Conservation (phyloP, 768 basidiomycete species). For the Termitomyces eurrhizus region DNA sequence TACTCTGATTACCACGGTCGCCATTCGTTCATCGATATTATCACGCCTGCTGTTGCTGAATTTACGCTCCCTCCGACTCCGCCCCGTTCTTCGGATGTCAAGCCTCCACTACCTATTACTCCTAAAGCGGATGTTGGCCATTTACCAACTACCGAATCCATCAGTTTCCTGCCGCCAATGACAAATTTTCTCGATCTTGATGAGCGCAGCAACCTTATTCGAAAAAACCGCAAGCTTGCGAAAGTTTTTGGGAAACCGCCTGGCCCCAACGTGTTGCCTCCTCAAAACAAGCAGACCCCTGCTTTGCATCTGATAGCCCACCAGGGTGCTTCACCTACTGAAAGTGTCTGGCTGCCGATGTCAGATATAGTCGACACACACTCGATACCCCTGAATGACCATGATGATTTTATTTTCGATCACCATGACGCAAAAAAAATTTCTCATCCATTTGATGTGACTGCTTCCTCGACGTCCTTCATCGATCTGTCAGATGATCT, state of each 20-base stretch:
- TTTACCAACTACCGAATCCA: constrained; percentile 18
- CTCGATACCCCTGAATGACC: constrained; percentile 51
- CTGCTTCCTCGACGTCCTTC: constrained; percentile 44
- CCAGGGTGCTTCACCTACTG: constrained; percentile 18
- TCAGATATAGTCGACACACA: constrained; percentile 24
- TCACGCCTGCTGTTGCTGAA: constrained; percentile 22
- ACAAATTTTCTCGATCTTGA: constrained; percentile 61
- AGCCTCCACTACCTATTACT: not conserved
- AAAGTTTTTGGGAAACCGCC: constrained; percentile 75
- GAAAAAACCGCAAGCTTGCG: constrained; percentile 74
- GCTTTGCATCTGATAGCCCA: constrained; percentile 19
- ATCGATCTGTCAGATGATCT: constrained; percentile 69
- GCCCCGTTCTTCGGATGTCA: constrained; percentile 8
- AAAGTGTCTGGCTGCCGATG: constrained; percentile 31
- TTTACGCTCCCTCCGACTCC: constrained; percentile 19
- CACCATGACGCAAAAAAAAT: constrained; percentile 10
- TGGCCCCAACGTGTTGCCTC: constrained; percentile 35
- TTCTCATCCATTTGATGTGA: constrained; percentile 16
- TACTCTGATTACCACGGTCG: constrained; percentile 12
- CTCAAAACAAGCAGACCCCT: constrained; percentile 1
- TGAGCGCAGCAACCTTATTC: constrained; percentile 69
- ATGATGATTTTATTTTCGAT: constrained; percentile 36
- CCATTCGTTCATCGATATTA: constrained; percentile 32
- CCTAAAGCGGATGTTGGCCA: constrained; percentile 45
- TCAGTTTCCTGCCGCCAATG: constrained; percentile 41